Evolutionary conservation across 805 yeast genomes (phyloP), one percentile per base, ranked within the genome.

Genomic region (Nakazawaea wickerhamii): DNA sequence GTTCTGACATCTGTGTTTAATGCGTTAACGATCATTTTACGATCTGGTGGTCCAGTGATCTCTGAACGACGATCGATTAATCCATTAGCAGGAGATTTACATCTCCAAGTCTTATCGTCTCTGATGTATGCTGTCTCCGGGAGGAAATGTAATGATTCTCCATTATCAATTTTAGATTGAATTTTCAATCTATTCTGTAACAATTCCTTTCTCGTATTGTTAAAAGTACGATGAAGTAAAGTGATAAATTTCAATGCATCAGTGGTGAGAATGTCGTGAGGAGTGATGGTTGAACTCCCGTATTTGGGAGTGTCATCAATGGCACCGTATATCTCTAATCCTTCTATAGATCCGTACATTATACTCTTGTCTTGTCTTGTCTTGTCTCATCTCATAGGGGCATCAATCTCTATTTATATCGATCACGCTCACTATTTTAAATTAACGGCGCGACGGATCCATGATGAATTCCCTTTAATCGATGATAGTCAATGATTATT

Each of bases 31-130:
- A 84, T 77, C 95, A 84, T 84, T 54, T 84, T 82, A 50, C 91
- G 75, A 58, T 83, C 84, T 41, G 90, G 84, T 17, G 95, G 95
- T 39, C 95, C 95, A 19, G 95, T 84, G 61, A 84, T 84, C 63
- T 84, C 93, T 34, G 78, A 80, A 58, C 88, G 75, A 66, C 95
- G 75, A 59, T 81, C 84, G 46, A 75, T 74, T 53, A 84, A 66
- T 39, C 89, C 88, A 31, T 81, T 81, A 30, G 86, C 89, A 40
- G 80, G 70, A 30, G 83, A 71, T 17, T 81, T 78, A 51, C 93
- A 90, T 50, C 73, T 76, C 93, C 93, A 84, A 30, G 77, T 75
- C 20, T 82, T 74, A 54, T 84, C 85, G 35, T 79, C 71, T 65
- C 93, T 74, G 54, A 84, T 81, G 58, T 68, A 63, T 43, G 65